These are phyloP conservation scores for Colletotrichum plurivorum DNA, from an alignment of 2,329 filamentous ascomycete species.

Conservation along the genomic window DNA sequence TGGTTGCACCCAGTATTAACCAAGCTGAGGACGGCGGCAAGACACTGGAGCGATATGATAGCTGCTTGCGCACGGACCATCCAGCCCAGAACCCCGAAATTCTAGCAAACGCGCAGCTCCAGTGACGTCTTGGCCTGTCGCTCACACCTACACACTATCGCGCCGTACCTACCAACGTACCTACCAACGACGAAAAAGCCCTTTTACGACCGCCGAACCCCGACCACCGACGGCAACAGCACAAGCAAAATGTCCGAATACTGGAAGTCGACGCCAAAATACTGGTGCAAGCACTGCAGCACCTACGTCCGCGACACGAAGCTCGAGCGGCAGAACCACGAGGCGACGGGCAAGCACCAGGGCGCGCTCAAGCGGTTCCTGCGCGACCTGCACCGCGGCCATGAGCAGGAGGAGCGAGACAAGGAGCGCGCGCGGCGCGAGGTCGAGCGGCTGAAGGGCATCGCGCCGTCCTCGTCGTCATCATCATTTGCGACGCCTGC, in stretches of 20 bases:
- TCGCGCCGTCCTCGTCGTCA: conserved; percentile 65
- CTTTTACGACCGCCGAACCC: neutral
- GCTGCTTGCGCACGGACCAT: neutral
- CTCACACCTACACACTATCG: neutral
- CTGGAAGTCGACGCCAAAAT: conserved; percentile 98
- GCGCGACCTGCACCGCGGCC: conserved; percentile 86
- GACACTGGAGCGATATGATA: neutral
- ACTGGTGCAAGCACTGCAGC: conserved; percentile 98
- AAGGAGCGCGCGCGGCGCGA: conserved; percentile 87
- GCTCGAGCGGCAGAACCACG: conserved; percentile 90
- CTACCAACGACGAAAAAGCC: neutral
- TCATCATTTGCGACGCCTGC: conserved; percentile 49
- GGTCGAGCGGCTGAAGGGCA: conserved; percentile 85
- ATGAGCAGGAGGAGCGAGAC: conserved; percentile 85
- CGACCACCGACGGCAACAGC: too few relatives aligned
- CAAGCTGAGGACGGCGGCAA: neutral
- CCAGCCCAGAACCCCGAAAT: conserved; percentile 13
- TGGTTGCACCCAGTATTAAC: too few relatives aligned
- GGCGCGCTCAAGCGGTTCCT: conserved; percentile 89
- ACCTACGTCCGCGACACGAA: conserved; percentile 92
- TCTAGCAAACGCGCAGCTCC: neutral
- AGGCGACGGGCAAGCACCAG: conserved; percentile 88
- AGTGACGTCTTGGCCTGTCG: conserved; percentile 18
- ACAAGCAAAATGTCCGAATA: conserved; percentile 85
- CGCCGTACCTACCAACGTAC: too few relatives aligned